Conservation (phyloP, 192 early-diverging fungal genomes). For the Dimargaris cristalligena region DNA sequence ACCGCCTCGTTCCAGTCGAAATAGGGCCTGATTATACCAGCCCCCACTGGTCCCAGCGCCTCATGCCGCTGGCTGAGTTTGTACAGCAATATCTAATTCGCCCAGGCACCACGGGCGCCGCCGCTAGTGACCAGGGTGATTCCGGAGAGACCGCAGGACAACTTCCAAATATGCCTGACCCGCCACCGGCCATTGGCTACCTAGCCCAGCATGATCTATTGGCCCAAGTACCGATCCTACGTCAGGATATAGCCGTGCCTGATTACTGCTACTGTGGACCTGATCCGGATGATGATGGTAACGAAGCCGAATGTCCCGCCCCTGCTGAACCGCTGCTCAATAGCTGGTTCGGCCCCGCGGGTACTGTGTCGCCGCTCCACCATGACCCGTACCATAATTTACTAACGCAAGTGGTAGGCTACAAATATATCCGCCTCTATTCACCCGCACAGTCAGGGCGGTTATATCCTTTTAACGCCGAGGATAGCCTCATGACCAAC, state of each 20-base stretch:
- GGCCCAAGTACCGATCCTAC: slow-evolving; percentile 49
- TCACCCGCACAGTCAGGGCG: slow-evolving; percentile 35
- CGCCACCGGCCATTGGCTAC: slow-evolving; percentile 29
- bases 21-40: slow-evolving; percentile 66
- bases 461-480: slow-evolving; percentile 41
- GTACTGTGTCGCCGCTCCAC: slow-evolving; percentile 74
- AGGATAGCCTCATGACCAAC: slow-evolving; percentile 37
- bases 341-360: slow-evolving; percentile 69
- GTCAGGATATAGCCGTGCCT: slow-evolving; percentile 50
- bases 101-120: no score
- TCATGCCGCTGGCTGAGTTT: slow-evolving; percentile 57
- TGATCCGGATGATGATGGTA: slow-evolving; percentile 7
- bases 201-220: slow-evolving; percentile 79
- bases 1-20: slow-evolving; percentile 69
- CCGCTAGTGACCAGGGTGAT: no score
- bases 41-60: slow-evolving; percentile 47
- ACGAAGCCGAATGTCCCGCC: neutral
- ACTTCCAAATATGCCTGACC: neutral
- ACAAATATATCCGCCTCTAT: slow-evolving; percentile 62
- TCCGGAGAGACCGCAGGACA: no score
- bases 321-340: slow-evolving; percentile 26
- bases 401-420: slow-evolving; percentile 68
- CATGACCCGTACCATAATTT: slow-evolving; percentile 67
- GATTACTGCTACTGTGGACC: slow-evolving; percentile 56
- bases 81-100: slow-evolving; percentile 26